Evolutionary conservation across 2,329 filamentous ascomycete genomes (phyloP).

Genomic region (Trichoderma endophyticum): DNA sequence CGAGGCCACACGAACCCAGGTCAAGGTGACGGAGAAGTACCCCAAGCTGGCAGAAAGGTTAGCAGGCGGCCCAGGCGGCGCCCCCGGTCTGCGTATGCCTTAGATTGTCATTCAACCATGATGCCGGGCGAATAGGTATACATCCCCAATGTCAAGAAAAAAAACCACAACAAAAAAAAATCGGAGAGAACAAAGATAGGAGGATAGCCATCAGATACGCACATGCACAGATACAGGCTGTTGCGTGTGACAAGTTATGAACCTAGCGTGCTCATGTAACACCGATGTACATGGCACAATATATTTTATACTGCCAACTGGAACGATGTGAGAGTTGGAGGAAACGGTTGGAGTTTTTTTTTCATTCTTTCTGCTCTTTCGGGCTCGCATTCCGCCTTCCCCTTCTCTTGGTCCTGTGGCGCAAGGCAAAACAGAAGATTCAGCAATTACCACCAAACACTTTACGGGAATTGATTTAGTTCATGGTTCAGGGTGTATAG

Average conservation of each 20-base stretch:
- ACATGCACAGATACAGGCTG: slow-evolving; percentile 1
- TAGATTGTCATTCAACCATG: slow-evolving; percentile 20
- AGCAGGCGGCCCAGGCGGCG: slow-evolving; percentile 35
- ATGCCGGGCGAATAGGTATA: neutral
- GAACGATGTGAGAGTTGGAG: slow-evolving; percentile 2
- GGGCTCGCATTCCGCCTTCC: neutral
- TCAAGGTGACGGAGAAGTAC: slow-evolving; percentile 87
- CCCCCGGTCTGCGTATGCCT: slow-evolving; percentile 37
- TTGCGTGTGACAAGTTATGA: neutral
- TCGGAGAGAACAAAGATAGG: neutral
- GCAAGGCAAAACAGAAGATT: neutral
- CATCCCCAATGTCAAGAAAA: neutral
- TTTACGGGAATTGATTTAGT: neutral
- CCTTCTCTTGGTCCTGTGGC: neutral
- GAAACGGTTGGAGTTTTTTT: slow-evolving; percentile 3
- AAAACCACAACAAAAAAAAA: neutral
- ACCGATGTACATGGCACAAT: neutral
- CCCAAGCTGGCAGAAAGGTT: slow-evolving; percentile 74
- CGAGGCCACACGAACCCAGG: slow-evolving; percentile 91
- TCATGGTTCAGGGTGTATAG: slow-evolving; percentile 10
- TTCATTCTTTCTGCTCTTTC: neutral
- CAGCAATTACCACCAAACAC: neutral
- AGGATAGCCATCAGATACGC: neutral
- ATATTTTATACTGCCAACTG: neutral
- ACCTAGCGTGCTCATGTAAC: slow-evolving; percentile 2